Evolutionary conservation across 441 rosid species (phyloP), one percentile per base, ranked within the genome.

Genomic region (Cnidoscolus chayamansa): DNA sequence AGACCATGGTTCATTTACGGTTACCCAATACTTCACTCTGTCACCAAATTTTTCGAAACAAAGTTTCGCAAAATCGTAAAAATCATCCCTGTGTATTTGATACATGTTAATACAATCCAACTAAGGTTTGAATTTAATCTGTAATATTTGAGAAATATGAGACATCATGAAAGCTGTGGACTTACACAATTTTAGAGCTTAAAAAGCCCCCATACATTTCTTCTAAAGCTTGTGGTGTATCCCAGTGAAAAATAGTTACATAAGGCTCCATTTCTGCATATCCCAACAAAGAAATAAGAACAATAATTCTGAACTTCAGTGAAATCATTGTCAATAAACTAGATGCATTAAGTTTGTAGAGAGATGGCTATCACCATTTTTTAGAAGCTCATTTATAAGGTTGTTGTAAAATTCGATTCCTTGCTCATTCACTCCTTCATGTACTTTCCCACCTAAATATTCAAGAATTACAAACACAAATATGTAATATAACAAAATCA

Each of bases 21-120:
- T 84, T 12, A 79, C 64, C 90, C 90, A 86, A 12, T 77, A 51
- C 69, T 83, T 86, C 70, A 84, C 86, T 48, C 85, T 74, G 48
- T 83, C 90, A 5, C 90, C 90, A 64, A 84, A 83, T 55, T 30
- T 63, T 50, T 75, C 40, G 59, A 84, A 86, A 63, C 86, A 83
- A 9, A 84, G n/a, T 0, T 81, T 82, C 0, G 82, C 85, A 47
- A 63, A 84, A 48, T 86, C 81, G 0, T n/a, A 63, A 63, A 72
- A 83, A 61, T 86, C 87, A 10, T 77, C 72, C 73, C 90, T 88
- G 35, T 50, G 40, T n/a, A 40, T 40, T 40, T 40, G 45, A 5
- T 6, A 40, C 6, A 40, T 40, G 6, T 40, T 35, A 35, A 5
- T 6, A 40, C 45, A 40, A 40, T 40, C 45, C 45, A 40, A 40